Base-by-base conservation (phyloP, 768 basidiomycete genomes). In the Dendrothele bispora region DNA sequence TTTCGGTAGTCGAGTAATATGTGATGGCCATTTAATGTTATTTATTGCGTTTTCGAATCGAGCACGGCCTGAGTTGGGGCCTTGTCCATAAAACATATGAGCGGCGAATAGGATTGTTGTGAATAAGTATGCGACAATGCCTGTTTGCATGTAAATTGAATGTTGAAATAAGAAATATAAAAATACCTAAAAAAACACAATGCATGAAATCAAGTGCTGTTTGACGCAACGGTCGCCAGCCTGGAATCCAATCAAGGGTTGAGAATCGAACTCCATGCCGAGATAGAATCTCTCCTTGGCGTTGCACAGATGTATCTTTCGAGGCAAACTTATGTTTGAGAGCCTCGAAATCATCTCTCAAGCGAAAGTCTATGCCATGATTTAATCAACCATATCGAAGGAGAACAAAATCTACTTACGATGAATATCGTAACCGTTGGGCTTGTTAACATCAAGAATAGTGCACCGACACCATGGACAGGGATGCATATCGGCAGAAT, bases 171-270 rank as follows among this genome's bases (percentile, higher is more conserved):
- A 38, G 43, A 10, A 12, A 22, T 8, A 21, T 14, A 29, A 20
- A 39, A 29, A 18, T 25, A 51, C 64, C 61, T 22, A 63, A 53
- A 48, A 60, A 65, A 3, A 66, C 43, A 32, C 57, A 57, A 43
- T 65, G 66, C 64, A 66, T 65, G 48, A 67, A 64, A 46, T 68
- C 64, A 2, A 66, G 53, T 1, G 55, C 52, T 0, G 59, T 58
- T 43, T 59, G 43, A 10, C 30, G 40, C 3, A 50, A 42, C 5
- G 66, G 67, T 3, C 49, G 47, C 66, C 66, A 69, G 15, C 57
- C 54, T 5, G 62, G 51, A 37, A 67, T 48, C 6, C 45, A 7
- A 35, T 68, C 60, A 15, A 68, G 43, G 5, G 50, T 43, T 10
- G 58, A 53, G 48, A 50, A 64, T 10, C 55, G 48, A 24, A 59